A percentile compares a stretch with the other conserved stretches of the same genome.
Evolutionary conservation across 352 stramenopile genomes (phyloP).

Genomic region (Phytophthora boehmeriae): DNA sequence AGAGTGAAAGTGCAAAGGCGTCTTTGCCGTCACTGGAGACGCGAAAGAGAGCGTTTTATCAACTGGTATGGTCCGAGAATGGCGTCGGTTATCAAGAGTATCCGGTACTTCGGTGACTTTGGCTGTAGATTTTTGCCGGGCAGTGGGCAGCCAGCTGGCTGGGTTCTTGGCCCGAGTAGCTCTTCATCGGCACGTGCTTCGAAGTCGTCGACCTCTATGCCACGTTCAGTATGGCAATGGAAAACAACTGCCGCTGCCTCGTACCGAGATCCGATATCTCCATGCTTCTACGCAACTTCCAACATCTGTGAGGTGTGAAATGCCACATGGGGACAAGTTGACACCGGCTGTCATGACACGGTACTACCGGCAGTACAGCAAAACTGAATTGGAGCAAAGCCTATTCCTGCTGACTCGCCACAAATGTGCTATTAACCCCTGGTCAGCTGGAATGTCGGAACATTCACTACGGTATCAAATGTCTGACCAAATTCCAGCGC

Average conservation of each 20-base stretch:
- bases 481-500: not conserved
- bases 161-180: constrained; percentile 24
- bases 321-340: constrained; percentile 15
- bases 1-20: constrained; percentile 27
- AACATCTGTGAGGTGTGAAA: constrained; percentile 35
- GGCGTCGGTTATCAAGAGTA: constrained; percentile 14
- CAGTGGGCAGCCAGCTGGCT: constrained; percentile 24
- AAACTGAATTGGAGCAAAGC: not conserved
- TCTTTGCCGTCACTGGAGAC: constrained; percentile 13
- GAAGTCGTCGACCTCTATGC: constrained; percentile 18
- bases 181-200: constrained; percentile 26
- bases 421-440: not conserved
- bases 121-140: constrained; percentile 28
- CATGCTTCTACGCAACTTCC: constrained; percentile 7
- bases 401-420: not conserved
- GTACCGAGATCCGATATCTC: constrained; percentile 6
- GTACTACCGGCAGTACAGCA: not conserved
- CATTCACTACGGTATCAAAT: not conserved
- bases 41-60: constrained; percentile 37
- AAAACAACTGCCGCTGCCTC: constrained; percentile 4
- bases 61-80: constrained; percentile 15
- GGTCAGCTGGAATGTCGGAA: constrained; percentile 1
- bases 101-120: constrained; percentile 12
- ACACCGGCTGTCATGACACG: constrained; percentile 2
- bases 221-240: not conserved